Conservation (phyloP, 1,284 basidiomycete genomes). For the Cryptococcus sp. region DNA sequence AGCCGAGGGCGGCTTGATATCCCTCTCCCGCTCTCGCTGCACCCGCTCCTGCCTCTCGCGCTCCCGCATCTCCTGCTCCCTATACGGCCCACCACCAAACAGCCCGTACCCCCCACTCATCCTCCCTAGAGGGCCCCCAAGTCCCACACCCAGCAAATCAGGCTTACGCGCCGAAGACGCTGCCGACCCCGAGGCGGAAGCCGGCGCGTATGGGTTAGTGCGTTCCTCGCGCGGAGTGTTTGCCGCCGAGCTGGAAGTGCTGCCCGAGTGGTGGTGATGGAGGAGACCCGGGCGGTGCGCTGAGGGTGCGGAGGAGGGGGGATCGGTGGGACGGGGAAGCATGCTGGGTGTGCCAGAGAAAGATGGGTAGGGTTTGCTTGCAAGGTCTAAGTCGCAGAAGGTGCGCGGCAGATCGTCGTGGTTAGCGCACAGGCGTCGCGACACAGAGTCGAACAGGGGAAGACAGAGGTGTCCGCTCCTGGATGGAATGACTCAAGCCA, state of each 20-base stretch:
- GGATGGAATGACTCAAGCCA: no score
- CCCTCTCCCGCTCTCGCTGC: slow-evolving; percentile 15
- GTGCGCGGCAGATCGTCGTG: no score
- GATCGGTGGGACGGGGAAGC: slow-evolving; percentile 7
- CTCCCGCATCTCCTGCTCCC: slow-evolving; percentile 16
- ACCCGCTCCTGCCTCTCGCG: slow-evolving; percentile 11
- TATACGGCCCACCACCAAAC: slow-evolving; percentile 10
- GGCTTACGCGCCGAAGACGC: slow-evolving; percentile 3
- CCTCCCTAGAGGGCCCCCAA: slow-evolving; percentile 3
- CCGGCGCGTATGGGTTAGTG: slow-evolving; percentile 8
- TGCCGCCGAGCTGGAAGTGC: slow-evolving; percentile 2
- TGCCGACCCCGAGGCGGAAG: not conserved
- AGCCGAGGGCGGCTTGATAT: slow-evolving; percentile 4
- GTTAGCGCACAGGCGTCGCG: no score
- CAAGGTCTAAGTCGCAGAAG: not conserved
- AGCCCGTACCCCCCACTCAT: slow-evolving; percentile 14
- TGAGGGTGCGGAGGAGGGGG: not conserved
- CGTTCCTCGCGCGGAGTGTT: slow-evolving; percentile 12
- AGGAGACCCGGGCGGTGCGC: not conserved
- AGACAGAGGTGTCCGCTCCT: no score
- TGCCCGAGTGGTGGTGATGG: not conserved
- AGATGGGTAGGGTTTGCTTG: slow-evolving; percentile 3
- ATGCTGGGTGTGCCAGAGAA: not conserved
- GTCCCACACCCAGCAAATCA: slow-evolving; percentile 3
- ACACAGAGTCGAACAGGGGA: no score